Base-by-base conservation (phyloP, 1,139 yeast genomes). In the Magnusiomyces fungicola region DNA sequence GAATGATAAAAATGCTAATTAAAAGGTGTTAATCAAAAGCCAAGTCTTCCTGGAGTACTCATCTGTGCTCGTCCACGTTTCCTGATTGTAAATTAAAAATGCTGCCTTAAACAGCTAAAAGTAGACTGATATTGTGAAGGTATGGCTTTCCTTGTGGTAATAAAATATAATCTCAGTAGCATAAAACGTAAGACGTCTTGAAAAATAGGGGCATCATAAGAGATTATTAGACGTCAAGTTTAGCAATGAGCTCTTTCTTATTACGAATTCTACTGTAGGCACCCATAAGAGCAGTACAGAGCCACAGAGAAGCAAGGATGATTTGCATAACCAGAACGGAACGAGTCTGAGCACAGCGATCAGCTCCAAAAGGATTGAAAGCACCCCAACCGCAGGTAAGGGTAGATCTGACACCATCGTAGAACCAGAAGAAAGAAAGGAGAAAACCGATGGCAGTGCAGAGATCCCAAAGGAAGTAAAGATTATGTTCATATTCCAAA, bases 351-450 rank as follows among this genome's bases (percentile, higher is more conserved):
- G 64, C 63, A 45, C 67, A 64, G 43, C 56, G 54, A 47, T 57
- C 54, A 30, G 58, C 50, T 18, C 65, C 65, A 54, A 64, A 64
- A 18, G 67, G 67, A 44, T 64, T 62, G 55, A 64, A 63, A 6
- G 66, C 53, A 5, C 55, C 40, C 66, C 67, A 64, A 19, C 55
- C 55, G 47, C 67, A 64, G 14, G 59, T 27, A 23, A 63, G 51
- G 21, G 37, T 22, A 27, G 29, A 23, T 29, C 50, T 43, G 33
- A 55, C 62, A 46, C 48, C 53, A 53, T 62, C 61, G 48, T 57
- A 56, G 32, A 61, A 51, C 67, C 67, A 64, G 51, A 63, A 63
- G 53, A 63, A 58, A 14, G 64, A 49, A 16, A 64, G 21, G 41
- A 64, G 38, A 59, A 61, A 63, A 25, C 60, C 62, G 18, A 61